Base-by-base conservation (phyloP, 2,329 filamentous ascomycete species). In the Phialemonium atrogriseum region DNA sequence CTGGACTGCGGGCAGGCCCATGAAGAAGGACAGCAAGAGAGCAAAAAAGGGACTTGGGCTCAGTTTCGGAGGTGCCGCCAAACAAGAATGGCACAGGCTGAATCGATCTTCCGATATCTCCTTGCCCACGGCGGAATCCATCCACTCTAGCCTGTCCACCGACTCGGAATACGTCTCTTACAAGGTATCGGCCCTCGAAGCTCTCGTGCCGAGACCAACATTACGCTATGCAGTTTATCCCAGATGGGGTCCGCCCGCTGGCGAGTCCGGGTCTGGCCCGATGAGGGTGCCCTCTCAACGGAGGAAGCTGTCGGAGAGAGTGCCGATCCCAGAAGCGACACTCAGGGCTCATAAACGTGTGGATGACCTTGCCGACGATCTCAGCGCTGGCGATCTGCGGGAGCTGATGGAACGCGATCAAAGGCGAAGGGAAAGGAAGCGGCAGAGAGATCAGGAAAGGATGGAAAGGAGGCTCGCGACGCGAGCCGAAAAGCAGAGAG, bases 401-500 rank as follows among this genome's bases (percentile, higher is more conserved):
- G 84, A 94, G 51, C 66, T 96, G 18, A 81, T 98, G 73, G 91
- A 98, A 47, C 70, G 91, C 37, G 91, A 98, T 49, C 71, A 80
- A 43, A 75, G 88, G 47, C 73, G 91, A 35, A 77, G 73, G 42
- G 84, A 94, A 43, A 77, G 77, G 51, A 88, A 84, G 57, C 73
- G 70, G 32, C 65, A 72, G 35, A 68, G 69, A 22, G 80, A 89
- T 14, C 73, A 77, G 40, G 77, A 85, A 39, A 75, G 70, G 41
- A 58, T 79, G 15, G 76, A 82, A 42, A 70, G 70, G 33, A 75
- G 72, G 36, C 59, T 91, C 15, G 70, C 77, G 24, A 68, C 74
- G 31, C 69, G 74, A 40, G 78, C 77, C 32, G 83, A 88, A 46
- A 76, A 74, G 44, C 77, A 81, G 21, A 43, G 30, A 23, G 42